A percentile compares a stretch with the other conserved stretches of the same genome.
Evolutionary conservation across 345 rosid genomes (phyloP).

Genomic region (Theobroma cacao): DNA sequence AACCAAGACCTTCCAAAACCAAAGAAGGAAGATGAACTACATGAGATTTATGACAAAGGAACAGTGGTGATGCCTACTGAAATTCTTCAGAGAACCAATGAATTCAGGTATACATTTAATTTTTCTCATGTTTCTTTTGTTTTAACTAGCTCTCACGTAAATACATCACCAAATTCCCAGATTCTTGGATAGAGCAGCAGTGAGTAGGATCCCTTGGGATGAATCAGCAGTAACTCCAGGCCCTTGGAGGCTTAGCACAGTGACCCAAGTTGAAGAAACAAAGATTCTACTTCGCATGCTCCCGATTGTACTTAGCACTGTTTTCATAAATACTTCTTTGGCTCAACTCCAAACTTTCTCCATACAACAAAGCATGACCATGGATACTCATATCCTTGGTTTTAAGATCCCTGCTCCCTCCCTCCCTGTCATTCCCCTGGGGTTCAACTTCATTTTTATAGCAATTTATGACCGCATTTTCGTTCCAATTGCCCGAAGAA

Average conservation of each 20-base stretch:
- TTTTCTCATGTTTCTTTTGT: neutral
- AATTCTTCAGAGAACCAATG: constrained; percentile 47
- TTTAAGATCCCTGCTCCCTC: constrained; percentile 55
- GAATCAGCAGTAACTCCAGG: constrained; percentile 20
- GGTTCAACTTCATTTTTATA: constrained; percentile 45
- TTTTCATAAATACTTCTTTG: constrained; percentile 66
- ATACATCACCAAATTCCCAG: constrained; percentile 16
- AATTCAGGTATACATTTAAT: constrained; percentile 41
- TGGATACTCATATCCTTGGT: constrained; percentile 44
- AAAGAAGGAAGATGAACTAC: constrained; percentile 36
- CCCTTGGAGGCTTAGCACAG: constrained; percentile 55
- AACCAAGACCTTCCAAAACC: constrained; percentile 44
- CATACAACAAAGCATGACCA: constrained; percentile 55
- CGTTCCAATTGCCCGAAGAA: constrained; percentile 46
- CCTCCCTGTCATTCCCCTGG: constrained; percentile 50
- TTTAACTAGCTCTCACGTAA: neutral
- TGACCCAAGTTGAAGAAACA: constrained; percentile 64
- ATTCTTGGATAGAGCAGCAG: constrained; percentile 57
- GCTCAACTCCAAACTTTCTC: constrained; percentile 69
- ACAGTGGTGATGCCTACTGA: constrained; percentile 26
- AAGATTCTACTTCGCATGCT: constrained; percentile 57
- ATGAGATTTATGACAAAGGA: constrained; percentile 46
- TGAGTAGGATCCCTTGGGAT: constrained; percentile 3
- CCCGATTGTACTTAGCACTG: constrained; percentile 54
- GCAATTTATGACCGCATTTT: constrained; percentile 53